phyloP scores from a whole-genome alignment of 352 stramenopile species.

The Thalassiosira sp. region DNA sequence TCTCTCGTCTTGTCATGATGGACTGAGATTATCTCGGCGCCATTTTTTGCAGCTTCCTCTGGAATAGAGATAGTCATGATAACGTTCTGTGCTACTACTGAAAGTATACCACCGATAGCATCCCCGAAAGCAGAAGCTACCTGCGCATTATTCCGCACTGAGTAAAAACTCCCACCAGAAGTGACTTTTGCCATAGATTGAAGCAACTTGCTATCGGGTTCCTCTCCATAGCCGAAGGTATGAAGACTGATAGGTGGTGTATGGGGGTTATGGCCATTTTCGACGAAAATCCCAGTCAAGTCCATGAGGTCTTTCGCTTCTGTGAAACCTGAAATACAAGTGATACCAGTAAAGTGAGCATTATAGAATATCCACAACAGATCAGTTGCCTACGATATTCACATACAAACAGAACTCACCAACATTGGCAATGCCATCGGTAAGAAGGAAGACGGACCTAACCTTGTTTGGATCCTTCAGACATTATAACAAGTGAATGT shows the following conservation, averaged over 20 bases:
- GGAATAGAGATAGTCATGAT: conserved; percentile 54
- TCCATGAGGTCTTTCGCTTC: conserved; percentile 38
- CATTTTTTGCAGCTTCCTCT: conserved; percentile 30
- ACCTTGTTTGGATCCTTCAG: conserved; percentile 57
- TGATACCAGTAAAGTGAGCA: conserved; percentile 4
- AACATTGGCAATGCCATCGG: conserved; percentile 78
- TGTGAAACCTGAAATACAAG: conserved; percentile 20
- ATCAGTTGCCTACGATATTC: not conserved
- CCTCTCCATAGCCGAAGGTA: conserved; percentile 80
- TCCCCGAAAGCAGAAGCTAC: conserved; percentile 78
- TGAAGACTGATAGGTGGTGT: conserved; percentile 57
- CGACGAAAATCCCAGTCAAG: conserved; percentile 45
- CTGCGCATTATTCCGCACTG: conserved; percentile 56
- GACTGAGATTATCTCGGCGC: conserved; percentile 48
- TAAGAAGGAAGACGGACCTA: conserved; percentile 74
- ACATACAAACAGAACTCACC: conserved; percentile 24
- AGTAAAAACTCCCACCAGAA: conserved; percentile 69
- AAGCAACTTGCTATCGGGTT: conserved; percentile 67
- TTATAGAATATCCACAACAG: not conserved
- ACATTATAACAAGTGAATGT: not conserved
- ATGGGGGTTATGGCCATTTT: conserved; percentile 37
- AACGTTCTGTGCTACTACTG: conserved; percentile 79
- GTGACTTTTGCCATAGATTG: conserved; percentile 58
- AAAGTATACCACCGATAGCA: conserved; percentile 78
- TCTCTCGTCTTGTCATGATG: conserved; percentile 48